Evolutionary conservation across 2,329 filamentous ascomycete genomes (phyloP), one percentile per base, ranked within the genome.

Genomic region (Penicillium sp.): DNA sequence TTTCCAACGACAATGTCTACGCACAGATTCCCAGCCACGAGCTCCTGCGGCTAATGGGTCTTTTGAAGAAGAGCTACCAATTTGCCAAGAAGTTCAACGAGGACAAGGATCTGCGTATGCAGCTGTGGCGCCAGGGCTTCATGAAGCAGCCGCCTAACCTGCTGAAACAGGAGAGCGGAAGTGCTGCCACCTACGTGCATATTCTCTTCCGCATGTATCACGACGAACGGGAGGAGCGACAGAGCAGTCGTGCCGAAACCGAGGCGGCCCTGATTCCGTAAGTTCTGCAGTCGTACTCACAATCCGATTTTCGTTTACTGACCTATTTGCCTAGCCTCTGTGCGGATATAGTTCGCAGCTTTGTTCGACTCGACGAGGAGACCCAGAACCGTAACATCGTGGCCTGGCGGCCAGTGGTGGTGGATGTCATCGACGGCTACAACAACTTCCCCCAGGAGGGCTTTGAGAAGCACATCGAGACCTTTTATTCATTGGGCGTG

Each of bases 141-240:
- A 99, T 99, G 93, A 95, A 95, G 72, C 93, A 98, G 66, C 91
- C 93, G 13, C 93, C 93, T 2, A 99, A 99, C 62, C 77, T 99
- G 10, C 79, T 99, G 24, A 98, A 98, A 73, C 93, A 99, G 67
- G 93, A 99, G 72, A 88, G 82, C 51, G 91, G 93, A 32, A 87
- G 86, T 45, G 93, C 93, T 0, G 87, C 88, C 2, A 96, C 94
- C 1, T 99, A 98, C 66, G 89, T 98, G 28, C 86, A 86, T 51
- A 98, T 99, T 56, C 74, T 99, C 23, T 89, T 98, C 71, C 80
- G 93, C 40, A 98, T 99, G 93, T 98, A 95, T 69, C 86, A 88
- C 39, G 93, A 99, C 63, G 85, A 86, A 50, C 81, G 85, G 29
- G 84, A 86, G 6, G 90, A 96, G 69, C 81, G 93, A 42, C 83